Conservation (phyloP, 2,329 filamentous ascomycete species). For the Claviceps arundinis region DNA sequence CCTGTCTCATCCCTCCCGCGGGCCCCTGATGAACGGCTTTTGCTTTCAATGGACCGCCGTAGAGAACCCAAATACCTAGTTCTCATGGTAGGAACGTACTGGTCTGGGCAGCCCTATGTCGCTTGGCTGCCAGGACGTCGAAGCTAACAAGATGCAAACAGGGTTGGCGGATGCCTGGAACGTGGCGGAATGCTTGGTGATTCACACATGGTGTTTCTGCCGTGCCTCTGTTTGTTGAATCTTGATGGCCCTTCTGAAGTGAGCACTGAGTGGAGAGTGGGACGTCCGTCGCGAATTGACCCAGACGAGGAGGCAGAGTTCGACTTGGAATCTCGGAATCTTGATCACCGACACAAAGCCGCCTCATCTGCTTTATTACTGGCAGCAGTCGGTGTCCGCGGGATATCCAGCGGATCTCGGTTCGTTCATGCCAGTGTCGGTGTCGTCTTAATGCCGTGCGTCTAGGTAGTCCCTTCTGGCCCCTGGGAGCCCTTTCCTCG, state of each 20-base stretch:
- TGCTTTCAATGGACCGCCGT: background rate
- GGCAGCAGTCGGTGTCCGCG: no score
- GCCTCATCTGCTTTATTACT: no score
- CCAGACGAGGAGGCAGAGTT: no score
- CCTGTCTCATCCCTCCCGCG: background rate
- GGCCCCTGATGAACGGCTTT: background rate
- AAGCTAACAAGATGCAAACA: background rate
- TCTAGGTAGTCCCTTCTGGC: background rate
- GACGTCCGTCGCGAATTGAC: no score
- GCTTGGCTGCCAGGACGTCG: conserved; percentile 2
- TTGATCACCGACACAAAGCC: no score
- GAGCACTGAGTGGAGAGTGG: no score
- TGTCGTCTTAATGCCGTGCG: background rate
- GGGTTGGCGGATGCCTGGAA: background rate
- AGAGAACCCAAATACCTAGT: background rate
- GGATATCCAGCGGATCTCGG: no score
- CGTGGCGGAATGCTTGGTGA: background rate
- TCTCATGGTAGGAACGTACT: conserved; percentile 1
- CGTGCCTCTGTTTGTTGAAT: background rate
- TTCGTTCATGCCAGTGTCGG: background rate
- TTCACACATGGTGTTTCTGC: background rate
- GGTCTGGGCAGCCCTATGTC: conserved; percentile 5
- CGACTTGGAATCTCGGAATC: no score
- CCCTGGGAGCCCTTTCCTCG: background rate
- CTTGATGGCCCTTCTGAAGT: no score